Percentiles rank a stretch among this genome's conserved stretches.
Evolutionary conservation across 805 yeast genomes (phyloP).

Genomic region (Yarrowia hollandica): DNA sequence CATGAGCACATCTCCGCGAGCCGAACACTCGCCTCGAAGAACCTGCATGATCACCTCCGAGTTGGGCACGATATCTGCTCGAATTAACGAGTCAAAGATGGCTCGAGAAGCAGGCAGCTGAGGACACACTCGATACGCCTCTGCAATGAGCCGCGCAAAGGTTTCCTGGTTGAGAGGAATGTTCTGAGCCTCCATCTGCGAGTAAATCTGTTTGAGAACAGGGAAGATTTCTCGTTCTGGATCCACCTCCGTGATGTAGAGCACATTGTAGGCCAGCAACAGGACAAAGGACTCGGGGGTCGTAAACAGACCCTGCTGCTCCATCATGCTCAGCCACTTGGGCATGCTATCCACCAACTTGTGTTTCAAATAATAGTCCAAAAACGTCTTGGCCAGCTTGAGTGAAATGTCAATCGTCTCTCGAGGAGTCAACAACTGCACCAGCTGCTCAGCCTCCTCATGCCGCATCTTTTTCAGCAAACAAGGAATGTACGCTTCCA

Average conservation of each 20-base stretch:
- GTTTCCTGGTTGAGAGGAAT: constrained; percentile 2
- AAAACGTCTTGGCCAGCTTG: not conserved
- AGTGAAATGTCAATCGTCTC: not conserved
- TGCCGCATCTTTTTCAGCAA: not conserved
- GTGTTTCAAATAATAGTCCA: constrained; percentile 1
- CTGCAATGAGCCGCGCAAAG: not conserved
- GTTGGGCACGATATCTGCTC: not conserved
- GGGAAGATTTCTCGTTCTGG: not conserved
- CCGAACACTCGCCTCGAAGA: constrained; percentile 10
- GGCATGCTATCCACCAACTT: constrained; percentile 6
- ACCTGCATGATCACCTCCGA: not conserved
- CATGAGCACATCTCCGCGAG: not conserved
- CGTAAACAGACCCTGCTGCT: constrained; percentile 9
- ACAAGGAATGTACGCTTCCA: constrained; percentile 4
- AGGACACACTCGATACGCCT: constrained; percentile 1
- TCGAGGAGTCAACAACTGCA: not conserved
- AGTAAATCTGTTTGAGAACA: constrained; percentile 6
- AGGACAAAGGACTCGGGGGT: constrained; percentile 29
- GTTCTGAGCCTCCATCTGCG: constrained; percentile 15
- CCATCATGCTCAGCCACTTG: constrained; percentile 13
- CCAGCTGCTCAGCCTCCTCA: constrained; percentile 23
- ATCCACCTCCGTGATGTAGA: constrained; percentile 9
- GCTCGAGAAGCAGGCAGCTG: not conserved
- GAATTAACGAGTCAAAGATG: not conserved
- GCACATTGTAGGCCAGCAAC: not conserved